Conservation (phyloP, 345 rosid species). For the Nephelium lappaceum region DNA sequence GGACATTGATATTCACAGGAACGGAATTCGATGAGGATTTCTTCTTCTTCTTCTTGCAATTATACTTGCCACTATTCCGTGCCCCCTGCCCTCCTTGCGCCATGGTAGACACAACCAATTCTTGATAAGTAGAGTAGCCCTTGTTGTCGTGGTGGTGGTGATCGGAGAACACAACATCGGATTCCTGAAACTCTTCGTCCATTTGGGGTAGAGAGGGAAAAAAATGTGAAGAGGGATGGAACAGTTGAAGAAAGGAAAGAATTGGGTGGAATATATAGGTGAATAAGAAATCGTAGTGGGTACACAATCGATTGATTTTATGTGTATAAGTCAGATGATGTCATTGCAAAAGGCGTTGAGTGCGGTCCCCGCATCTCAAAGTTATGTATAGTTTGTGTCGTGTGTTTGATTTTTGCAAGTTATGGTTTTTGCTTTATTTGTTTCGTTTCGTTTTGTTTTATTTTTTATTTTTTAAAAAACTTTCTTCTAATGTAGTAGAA, state of each 20-base stretch:
- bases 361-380: slow-evolving; percentile 48
- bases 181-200: slow-evolving; percentile 65
- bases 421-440: not conserved
- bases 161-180: slow-evolving; percentile 53
- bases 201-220: slow-evolving; percentile 7
- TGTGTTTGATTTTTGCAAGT: not conserved
- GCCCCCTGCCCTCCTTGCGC: not conserved
- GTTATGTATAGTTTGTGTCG: not conserved
- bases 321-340: slow-evolving; percentile 36
- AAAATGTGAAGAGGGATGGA: not conserved
- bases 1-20: slow-evolving; percentile 40
- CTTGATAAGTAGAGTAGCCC: not conserved
- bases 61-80: not conserved
- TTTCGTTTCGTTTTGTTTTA: no score
- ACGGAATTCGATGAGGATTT: slow-evolving; percentile 28
- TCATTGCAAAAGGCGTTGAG: slow-evolving; percentile 45
- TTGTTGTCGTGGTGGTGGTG: not conserved
- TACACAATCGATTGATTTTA: slow-evolving; percentile 29
- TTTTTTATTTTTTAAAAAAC: not conserved
- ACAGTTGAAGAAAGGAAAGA: not conserved
- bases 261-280: slow-evolving; percentile 19
- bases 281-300: slow-evolving; percentile 31
- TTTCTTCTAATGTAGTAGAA: not conserved
- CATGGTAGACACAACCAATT: not conserved
- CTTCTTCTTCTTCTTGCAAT: slow-evolving; percentile 29